These are phyloP conservation scores for Neurospora sp. DNA, from an alignment of 495 filamentous ascomycete genomes.

Conservation along the genomic window DNA sequence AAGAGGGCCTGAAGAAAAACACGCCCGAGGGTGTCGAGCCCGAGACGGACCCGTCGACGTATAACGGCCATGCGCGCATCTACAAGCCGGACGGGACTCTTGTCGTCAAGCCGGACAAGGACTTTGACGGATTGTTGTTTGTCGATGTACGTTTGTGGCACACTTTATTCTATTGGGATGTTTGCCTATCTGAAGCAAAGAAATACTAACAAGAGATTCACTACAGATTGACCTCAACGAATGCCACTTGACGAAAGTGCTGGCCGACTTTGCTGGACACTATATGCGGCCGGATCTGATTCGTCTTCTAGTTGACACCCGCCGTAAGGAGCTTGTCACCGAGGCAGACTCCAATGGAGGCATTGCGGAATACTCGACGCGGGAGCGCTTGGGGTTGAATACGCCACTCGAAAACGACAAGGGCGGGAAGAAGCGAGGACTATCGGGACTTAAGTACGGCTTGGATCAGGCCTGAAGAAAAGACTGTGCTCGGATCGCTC, in stretches of 20 bases:
- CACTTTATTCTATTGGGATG: background rate
- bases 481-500: too few species aligned
- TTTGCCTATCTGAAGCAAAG: background rate
- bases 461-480: too few species aligned
- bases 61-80: background rate
- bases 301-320: background rate
- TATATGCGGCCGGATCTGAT: background rate
- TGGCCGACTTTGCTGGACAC: background rate
- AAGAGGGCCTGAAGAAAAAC: too few species aligned
- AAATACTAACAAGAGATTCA: background rate
- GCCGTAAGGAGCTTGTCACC: background rate
- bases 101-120: background rate
- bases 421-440: background rate
- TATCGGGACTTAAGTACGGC: background rate
- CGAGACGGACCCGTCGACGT: background rate
- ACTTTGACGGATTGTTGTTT: background rate
- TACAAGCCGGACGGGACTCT: background rate
- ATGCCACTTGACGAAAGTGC: background rate
- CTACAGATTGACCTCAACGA: background rate
- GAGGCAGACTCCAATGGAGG: background rate
- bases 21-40: too few species aligned
- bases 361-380: background rate
- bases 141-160: background rate
- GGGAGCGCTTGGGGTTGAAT: background rate
- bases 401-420: background rate